Evolutionary conservation across 805 yeast genomes (phyloP).

Genomic region (Lachancea fermentati): DNA sequence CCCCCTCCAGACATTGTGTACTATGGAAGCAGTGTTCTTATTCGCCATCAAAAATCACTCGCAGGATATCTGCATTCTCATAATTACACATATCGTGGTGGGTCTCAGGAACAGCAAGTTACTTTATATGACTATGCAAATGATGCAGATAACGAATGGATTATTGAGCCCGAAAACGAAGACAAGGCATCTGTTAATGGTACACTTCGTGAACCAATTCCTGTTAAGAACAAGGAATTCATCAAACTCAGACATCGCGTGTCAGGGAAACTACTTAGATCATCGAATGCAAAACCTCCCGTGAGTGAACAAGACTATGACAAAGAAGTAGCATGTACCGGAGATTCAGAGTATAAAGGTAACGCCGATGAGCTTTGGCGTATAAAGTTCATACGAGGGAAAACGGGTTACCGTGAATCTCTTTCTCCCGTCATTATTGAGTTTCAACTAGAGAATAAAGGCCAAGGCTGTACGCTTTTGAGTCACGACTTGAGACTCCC

Average conservation of each 20-base stretch:
- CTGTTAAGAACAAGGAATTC: slow-evolving; percentile 48
- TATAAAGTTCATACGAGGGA: slow-evolving; percentile 43
- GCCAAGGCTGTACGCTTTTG: slow-evolving; percentile 62
- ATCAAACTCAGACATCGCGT: slow-evolving; percentile 64
- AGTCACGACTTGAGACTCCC: slow-evolving; percentile 75
- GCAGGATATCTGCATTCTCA: slow-evolving; percentile 85
- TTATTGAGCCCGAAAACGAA: slow-evolving; percentile 42
- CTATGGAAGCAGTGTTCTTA: slow-evolving; percentile 63
- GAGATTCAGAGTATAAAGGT: slow-evolving; percentile 55
- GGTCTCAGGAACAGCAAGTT: slow-evolving; percentile 73
- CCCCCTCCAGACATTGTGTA: slow-evolving; percentile 56
- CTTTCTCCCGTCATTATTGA: slow-evolving; percentile 31
- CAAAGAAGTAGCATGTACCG: slow-evolving; percentile 71
- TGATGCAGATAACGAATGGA: slow-evolving; percentile 68
- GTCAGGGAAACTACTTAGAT: slow-evolving; percentile 65
- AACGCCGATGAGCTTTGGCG: slow-evolving; percentile 68
- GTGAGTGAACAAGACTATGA: slow-evolving; percentile 87
- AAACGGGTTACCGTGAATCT: slow-evolving; percentile 27
- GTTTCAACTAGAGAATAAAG: slow-evolving; percentile 62
- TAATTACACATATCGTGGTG: slow-evolving; percentile 52
- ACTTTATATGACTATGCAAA: slow-evolving; percentile 58
- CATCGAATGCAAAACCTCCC: slow-evolving; percentile 71
- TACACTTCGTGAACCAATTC: slow-evolving; percentile 16
- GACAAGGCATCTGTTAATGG: slow-evolving; percentile 22
- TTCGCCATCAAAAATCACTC: slow-evolving; percentile 63